Conservation (phyloP, 805 yeast genomes). For the Starmerella bombicola region DNA sequence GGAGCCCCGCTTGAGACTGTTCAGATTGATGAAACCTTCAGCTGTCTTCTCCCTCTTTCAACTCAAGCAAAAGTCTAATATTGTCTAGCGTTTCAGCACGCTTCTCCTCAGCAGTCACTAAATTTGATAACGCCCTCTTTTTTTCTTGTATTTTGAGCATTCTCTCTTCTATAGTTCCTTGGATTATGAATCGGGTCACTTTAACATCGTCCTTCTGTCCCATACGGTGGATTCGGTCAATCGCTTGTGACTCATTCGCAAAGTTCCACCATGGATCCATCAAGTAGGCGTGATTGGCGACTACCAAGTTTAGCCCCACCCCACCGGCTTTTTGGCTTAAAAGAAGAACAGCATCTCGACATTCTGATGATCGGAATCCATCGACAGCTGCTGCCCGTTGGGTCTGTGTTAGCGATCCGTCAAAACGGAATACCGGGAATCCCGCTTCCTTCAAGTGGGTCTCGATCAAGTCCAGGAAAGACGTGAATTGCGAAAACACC, state of each 20-base stretch:
- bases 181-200: slow-evolving; percentile 69
- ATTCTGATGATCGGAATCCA: slow-evolving; percentile 35
- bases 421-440: slow-evolving; percentile 55
- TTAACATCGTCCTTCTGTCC: slow-evolving; percentile 68
- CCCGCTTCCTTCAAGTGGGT: slow-evolving; percentile 42
- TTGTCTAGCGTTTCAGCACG: slow-evolving; percentile 29
- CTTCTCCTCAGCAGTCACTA: slow-evolving; percentile 30
- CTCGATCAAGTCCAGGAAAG: slow-evolving; percentile 65
- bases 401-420: slow-evolving; percentile 60
- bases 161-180: slow-evolving; percentile 71
- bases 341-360: slow-evolving; percentile 39
- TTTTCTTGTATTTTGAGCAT: slow-evolving; percentile 81
- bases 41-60: slow-evolving; percentile 9
- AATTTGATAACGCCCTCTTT: slow-evolving; percentile 35
- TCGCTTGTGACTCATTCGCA: slow-evolving; percentile 81
- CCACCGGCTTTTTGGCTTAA: slow-evolving; percentile 87
- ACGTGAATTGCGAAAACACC: slow-evolving; percentile 82
- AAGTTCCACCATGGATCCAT: slow-evolving; percentile 99
- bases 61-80: slow-evolving; percentile 28
- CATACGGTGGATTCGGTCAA: slow-evolving; percentile 80
- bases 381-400: slow-evolving; percentile 52
- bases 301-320: slow-evolving; percentile 77
- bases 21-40: too few species aligned
- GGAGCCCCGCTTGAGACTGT: too few species aligned
- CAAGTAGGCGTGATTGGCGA: slow-evolving; percentile 72